phyloP scores from a whole-genome alignment of 176 grass and related monocot genomes.

The Pontederia paniculata region DNA sequence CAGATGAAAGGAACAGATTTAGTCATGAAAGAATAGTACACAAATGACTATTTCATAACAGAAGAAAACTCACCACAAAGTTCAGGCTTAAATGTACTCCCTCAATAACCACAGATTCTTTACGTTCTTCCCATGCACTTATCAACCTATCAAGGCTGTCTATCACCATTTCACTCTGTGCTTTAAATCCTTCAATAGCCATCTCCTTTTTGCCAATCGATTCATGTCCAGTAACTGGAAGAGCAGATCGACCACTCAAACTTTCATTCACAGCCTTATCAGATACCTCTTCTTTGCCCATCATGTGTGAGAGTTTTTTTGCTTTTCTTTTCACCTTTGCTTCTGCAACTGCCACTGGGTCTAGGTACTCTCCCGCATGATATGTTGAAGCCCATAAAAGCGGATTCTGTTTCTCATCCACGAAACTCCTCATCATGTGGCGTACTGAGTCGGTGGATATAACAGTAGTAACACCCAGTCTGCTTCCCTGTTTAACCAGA shows the following conservation, averaged over 20 bases:
- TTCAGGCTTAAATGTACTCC: constrained; percentile 98
- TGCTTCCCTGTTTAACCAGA: constrained; percentile 46
- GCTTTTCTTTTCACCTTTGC: constrained; percentile 76
- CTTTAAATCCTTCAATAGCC: constrained; percentile 93
- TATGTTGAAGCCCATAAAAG: constrained; percentile 95
- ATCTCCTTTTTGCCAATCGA: constrained; percentile 64
- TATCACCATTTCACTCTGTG: constrained; percentile 93
- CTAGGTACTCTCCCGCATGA: constrained; percentile 83
- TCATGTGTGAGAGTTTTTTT: constrained; percentile 49
- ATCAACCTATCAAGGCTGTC: constrained; percentile 91
- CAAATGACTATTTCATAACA: constrained; percentile 10
- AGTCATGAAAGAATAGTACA: constrained; percentile 3
- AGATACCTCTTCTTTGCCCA: constrained; percentile 21
- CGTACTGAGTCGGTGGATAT: constrained; percentile 92
- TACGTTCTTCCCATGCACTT: constrained; percentile 88
- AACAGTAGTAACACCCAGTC: constrained; percentile 78
- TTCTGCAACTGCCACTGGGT: constrained; percentile 62
- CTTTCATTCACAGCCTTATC: constrained; percentile 40
- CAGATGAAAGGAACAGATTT: constrained; percentile 5
- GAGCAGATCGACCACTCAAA: constrained; percentile 21
- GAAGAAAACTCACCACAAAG: constrained; percentile 58
- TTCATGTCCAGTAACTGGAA: constrained; percentile 33
- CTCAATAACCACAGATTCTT: constrained; percentile 92
- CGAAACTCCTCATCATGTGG: constrained; percentile 97
- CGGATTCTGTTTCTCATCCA: constrained; percentile 68